phyloP scores from a whole-genome alignment of 2,329 filamentous ascomycete genomes.

The Ascochyta clinopodiicola region DNA sequence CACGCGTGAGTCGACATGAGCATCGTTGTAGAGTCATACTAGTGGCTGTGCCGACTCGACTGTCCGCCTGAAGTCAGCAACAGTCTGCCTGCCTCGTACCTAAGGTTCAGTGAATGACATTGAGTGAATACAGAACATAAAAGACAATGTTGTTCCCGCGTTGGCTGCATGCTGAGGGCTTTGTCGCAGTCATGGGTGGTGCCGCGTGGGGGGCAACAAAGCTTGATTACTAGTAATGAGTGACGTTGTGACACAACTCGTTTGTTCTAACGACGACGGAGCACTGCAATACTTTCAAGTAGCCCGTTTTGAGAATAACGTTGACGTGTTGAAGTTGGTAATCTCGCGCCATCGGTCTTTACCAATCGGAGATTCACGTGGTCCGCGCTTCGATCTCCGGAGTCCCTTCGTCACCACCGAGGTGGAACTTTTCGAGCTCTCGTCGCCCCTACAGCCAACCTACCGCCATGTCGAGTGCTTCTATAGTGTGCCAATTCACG shows the following conservation, averaged over 20 bases:
- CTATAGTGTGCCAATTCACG: constrained; percentile 21
- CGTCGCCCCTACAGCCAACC: constrained; percentile 15
- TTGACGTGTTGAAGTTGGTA: constrained; percentile 19
- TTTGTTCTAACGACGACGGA: background rate
- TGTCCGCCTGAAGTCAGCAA: background rate
- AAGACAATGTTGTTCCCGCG: too few relatives aligned
- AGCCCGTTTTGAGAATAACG: constrained; percentile 6
- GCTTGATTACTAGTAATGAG: constrained; percentile 8
- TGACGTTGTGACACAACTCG: constrained; percentile 15
- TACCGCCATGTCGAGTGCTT: constrained; percentile 35
- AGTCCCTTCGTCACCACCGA: constrained; percentile 38
- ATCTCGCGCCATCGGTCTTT: constrained; percentile 14
- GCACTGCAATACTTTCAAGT: background rate
- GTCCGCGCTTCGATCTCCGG: constrained; percentile 21
- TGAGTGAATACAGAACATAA: background rate
- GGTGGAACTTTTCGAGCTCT: constrained; percentile 35
- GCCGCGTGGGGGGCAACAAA: constrained; percentile 8
- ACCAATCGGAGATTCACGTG: constrained; percentile 28
- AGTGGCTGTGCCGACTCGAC: constrained; percentile 20
- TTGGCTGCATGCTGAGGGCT: too few relatives aligned
- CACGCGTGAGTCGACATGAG: constrained; percentile 27
- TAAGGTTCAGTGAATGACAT: background rate
- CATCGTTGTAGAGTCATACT: constrained; percentile 18
- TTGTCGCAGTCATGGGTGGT: background rate
- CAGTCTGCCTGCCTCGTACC: too few relatives aligned